Evolutionary conservation across 768 basidiomycete genomes (phyloP).

Genomic region (Termitomyces sp.): DNA sequence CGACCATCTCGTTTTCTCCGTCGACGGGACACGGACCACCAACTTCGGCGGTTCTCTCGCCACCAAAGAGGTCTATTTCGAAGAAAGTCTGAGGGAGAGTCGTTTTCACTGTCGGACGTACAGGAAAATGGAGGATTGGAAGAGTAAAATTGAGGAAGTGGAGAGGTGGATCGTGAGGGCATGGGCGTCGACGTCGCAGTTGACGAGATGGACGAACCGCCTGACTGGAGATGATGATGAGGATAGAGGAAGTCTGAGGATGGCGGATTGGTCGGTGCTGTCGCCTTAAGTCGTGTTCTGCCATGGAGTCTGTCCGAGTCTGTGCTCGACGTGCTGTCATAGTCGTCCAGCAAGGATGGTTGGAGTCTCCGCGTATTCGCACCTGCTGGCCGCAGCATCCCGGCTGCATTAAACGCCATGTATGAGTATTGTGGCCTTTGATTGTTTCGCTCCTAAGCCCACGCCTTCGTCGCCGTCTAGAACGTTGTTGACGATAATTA

Average conservation of each 20-base stretch:
- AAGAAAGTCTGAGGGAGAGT: constrained; percentile 47
- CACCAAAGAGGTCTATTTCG: constrained; percentile 34
- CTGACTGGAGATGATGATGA: constrained; percentile 31
- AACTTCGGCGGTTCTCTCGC: constrained; percentile 46
- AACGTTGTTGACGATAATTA: constrained; percentile 13
- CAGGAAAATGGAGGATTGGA: constrained; percentile 48
- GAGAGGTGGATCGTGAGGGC: constrained; percentile 62
- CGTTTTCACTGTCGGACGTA: constrained; percentile 61
- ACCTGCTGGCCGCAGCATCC: constrained; percentile 19
- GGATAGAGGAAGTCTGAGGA: constrained; percentile 30
- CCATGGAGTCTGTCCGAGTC: constrained; percentile 36
- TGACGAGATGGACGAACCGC: constrained; percentile 36
- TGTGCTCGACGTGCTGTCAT: constrained; percentile 42
- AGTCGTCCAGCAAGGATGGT: constrained; percentile 28
- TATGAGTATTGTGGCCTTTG: not conserved
- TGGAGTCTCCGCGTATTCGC: constrained; percentile 17
- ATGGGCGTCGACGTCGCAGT: constrained; percentile 48
- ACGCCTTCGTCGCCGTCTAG: constrained; percentile 12
- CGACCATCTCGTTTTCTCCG: constrained; percentile 49
- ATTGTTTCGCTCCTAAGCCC: constrained; percentile 7
- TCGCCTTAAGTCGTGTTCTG: constrained; percentile 13
- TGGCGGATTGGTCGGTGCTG: constrained; percentile 17
- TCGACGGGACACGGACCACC: constrained; percentile 55
- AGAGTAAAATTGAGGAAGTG: constrained; percentile 51
- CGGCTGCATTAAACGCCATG: constrained; percentile 21